Evolutionary conservation across 2,329 filamentous ascomycete genomes (phyloP).

Genomic region (Canariomyces notabilis): DNA sequence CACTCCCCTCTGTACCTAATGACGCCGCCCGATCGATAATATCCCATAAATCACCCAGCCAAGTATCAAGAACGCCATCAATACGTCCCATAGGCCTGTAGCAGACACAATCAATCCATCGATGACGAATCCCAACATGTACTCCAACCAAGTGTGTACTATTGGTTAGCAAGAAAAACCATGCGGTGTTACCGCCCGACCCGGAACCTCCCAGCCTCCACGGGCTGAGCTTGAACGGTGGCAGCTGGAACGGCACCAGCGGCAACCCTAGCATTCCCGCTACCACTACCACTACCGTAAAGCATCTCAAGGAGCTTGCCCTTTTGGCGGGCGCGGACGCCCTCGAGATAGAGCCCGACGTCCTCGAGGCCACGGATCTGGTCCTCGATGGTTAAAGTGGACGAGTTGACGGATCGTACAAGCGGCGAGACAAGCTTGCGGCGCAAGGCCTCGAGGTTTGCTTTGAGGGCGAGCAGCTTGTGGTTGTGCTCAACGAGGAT

Average conservation of each 20-base stretch:
- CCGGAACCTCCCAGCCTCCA: neutral
- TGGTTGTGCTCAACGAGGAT: conserved; percentile 83
- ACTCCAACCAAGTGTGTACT: no score
- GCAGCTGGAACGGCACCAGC: no score
- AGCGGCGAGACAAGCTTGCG: conserved; percentile 80
- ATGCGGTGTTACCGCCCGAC: neutral
- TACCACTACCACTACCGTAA: conserved; percentile 48
- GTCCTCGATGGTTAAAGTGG: conserved; percentile 71
- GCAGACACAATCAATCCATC: neutral
- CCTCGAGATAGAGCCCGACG: conserved; percentile 72
- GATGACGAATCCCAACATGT: no score
- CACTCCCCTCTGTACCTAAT: neutral
- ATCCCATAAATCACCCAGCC: no score
- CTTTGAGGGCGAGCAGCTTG: conserved; percentile 75
- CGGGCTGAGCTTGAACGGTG: no score
- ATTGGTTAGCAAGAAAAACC: neutral
- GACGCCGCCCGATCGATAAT: neutral
- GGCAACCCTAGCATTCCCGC: neutral
- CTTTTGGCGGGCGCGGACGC: conserved; percentile 74
- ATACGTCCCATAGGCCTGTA: neutral
- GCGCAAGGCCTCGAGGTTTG: conserved; percentile 78
- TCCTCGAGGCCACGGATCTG: conserved; percentile 80
- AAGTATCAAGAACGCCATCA: neutral
- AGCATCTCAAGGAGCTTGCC: conserved; percentile 75
- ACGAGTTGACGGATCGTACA: conserved; percentile 63